Conservation (phyloP, 805 yeast species). For the Lachancea nothofagi region DNA sequence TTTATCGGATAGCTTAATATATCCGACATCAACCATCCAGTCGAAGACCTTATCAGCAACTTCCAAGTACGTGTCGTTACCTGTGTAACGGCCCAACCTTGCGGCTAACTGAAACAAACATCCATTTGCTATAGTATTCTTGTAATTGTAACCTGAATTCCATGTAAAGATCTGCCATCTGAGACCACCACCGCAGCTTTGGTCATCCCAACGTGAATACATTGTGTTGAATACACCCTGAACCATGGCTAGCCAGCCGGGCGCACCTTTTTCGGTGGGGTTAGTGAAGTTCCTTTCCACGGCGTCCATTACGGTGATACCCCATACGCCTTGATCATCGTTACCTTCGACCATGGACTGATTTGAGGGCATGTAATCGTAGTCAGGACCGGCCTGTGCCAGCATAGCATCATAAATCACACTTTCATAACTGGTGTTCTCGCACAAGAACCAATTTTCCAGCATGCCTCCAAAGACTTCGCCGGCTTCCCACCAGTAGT, state of each 20-base stretch:
- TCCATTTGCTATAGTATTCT: conserved; percentile 61
- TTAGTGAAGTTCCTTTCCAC: conserved; percentile 82
- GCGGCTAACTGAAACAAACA: conserved; percentile 60
- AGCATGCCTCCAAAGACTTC: conserved; percentile 87
- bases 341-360: conserved; percentile 93
- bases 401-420: conserved; percentile 55
- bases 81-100: conserved; percentile 54
- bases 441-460: conserved; percentile 68
- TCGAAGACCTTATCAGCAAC: conserved; percentile 51
- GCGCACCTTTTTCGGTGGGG: conserved; percentile 46
- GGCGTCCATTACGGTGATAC: conserved; percentile 84
- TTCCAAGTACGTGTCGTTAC: conserved; percentile 45
- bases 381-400: conserved; percentile 67
- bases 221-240: conserved; percentile 71
- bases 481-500: conserved; percentile 97
- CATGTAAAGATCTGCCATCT: conserved; percentile 65
- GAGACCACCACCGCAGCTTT: conserved; percentile 55
- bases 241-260: conserved; percentile 77
- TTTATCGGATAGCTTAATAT: conserved; percentile 35
- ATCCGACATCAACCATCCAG: conserved; percentile 50
- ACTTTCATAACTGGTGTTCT: conserved; percentile 61
- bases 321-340: conserved; percentile 98
- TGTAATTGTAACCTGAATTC: conserved; percentile 58
- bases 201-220: conserved; percentile 53
- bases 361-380: conserved; percentile 80